Evolutionary conservation across 2,329 filamentous ascomycete genomes (phyloP).

Genomic region (Fusarium subglutinans): DNA sequence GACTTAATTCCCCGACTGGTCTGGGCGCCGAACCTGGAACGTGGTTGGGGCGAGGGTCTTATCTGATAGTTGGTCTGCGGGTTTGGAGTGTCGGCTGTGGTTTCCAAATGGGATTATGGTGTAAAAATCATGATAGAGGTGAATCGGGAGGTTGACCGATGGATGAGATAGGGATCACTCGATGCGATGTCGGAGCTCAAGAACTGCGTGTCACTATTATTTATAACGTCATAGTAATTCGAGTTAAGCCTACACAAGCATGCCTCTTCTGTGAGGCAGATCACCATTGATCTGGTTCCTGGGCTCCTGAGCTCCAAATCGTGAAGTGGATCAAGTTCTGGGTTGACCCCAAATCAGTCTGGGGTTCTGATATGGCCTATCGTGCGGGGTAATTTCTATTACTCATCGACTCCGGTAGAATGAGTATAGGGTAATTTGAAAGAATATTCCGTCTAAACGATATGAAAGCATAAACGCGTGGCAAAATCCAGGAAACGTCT

Average conservation of each 20-base stretch:
- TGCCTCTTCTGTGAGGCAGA: not conserved
- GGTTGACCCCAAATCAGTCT: constrained; percentile 1
- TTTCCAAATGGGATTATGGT: constrained; percentile 6
- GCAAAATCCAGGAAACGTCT: not conserved
- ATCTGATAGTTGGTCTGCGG: not conserved
- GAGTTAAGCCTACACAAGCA: rapidly evolving
- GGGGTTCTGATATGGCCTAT: constrained; percentile 8
- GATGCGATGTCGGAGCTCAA: not conserved
- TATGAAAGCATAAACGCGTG: not conserved
- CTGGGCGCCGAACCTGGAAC: not conserved
- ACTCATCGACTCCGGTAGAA: constrained; percentile 6
- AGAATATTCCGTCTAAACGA: not conserved
- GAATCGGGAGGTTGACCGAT: no score
- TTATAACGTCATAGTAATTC: not conserved
- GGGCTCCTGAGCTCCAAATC: not conserved
- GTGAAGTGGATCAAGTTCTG: not conserved
- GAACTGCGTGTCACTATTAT: no score
- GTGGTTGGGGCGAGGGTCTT: not conserved
- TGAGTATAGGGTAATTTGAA: not conserved
- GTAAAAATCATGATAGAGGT: not conserved
- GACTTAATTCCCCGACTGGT: constrained; percentile 15
- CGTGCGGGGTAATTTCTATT: constrained; percentile 43
- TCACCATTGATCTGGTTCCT: no score
- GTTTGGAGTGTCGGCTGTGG: constrained; percentile 1
- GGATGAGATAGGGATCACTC: not conserved